Base-by-base conservation (phyloP, 139 green algal species). In the Chlorella sp. region DNA sequence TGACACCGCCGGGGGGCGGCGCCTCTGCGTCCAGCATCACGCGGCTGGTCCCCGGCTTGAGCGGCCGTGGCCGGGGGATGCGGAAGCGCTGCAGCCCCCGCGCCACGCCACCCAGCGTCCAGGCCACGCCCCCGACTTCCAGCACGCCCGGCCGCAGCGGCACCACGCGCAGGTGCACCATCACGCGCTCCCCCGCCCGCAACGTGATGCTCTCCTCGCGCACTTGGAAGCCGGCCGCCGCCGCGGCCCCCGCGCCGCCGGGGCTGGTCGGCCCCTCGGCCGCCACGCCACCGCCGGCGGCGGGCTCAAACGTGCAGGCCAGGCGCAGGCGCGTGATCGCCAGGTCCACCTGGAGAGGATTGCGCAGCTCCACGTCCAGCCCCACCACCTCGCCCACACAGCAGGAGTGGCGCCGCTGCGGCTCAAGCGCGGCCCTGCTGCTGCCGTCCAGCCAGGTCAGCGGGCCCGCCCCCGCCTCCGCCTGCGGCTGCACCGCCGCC, bases 301-400 rank as follows among this genome's bases (percentile, higher is more conserved):
- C 45, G 5, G 76, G 60, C 41, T 74, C 73, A 56, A 91, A 90
- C 40, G 90, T 84, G 75, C 87, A 94, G 7, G 88, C 41, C 36
- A 96, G 84, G 31, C 82, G 77, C 58, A 97, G 77, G 43, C 80
- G 61, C 3, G 82, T 74, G 29, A 97, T 33, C 48, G 72, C 53
- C 11, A 98, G 77, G 35, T 88, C 86, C 43, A 93, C 63, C 53
- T 80, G 56, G 63, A 98, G 86, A 0, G 92, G 93, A 77, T 98
- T 98, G 50, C 45, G 73, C 46, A 98, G 82, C 41, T 89, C 76
- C 38, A 98, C 75, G 36, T 87, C 77, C 19, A 98, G 79, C 6
- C 70, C 77, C 29, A 98, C 75, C 8, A 83, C 59, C 85, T 98
- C 93, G 0, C 90, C 93, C 41, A 77, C 48, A 78, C 84, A 41